Percentiles rank a stretch among this genome's conserved stretches.
Evolutionary conservation across 148 eudicot genomes (phyloP).

Genomic region (Pharnaceum exiguum): DNA sequence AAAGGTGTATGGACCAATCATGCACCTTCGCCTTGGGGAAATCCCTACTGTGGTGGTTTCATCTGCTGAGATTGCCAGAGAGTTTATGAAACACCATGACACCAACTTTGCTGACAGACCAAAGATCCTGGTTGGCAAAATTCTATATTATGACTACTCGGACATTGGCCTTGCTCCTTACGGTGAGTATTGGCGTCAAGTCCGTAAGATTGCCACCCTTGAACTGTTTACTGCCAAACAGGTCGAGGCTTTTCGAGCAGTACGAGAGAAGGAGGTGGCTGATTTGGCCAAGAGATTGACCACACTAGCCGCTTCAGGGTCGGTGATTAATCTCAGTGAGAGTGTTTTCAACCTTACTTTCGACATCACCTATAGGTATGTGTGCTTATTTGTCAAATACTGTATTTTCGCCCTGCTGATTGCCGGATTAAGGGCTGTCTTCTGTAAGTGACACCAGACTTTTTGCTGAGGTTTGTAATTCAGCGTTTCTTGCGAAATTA

Average conservation of each 20-base stretch:
- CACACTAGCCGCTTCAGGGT: neutral
- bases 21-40: conserved; percentile 1
- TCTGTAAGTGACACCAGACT: conserved; percentile 18
- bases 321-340: conserved; percentile 15
- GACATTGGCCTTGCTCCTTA: conserved; percentile 14
- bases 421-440: conserved; percentile 17
- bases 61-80: neutral
- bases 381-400: no score
- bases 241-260: neutral
- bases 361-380: conserved; percentile 9
- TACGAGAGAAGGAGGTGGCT: conserved; percentile 12
- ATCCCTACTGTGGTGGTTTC: conserved; percentile 5
- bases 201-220: conserved; percentile 2
- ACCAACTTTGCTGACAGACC: conserved; percentile 5
- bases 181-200: conserved; percentile 22
- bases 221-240: conserved; percentile 13
- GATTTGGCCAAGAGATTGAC: neutral
- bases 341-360: neutral
- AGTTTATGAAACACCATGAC: conserved; percentile 14
- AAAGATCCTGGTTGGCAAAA: neutral
- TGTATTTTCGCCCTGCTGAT: no score
- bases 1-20: conserved; percentile 1
- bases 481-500: no score
- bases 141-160: neutral
- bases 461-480: no score